Base-by-base conservation (phyloP, 176 grass and related monocot genomes). In the Aegilops bicornis region DNA sequence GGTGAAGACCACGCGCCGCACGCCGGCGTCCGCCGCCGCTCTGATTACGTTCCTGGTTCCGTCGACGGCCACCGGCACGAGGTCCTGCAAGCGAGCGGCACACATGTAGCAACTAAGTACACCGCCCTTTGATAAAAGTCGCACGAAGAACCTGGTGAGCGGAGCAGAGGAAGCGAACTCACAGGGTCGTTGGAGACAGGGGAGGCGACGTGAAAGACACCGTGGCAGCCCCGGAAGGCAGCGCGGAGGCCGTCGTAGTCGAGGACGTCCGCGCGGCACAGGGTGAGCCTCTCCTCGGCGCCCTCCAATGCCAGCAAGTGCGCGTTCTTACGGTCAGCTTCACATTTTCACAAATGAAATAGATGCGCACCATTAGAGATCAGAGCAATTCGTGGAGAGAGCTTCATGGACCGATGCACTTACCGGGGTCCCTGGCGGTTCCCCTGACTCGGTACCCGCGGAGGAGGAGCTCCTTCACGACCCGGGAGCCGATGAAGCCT, bases 201-300 rank as follows among this genome's bases (percentile, higher is more conserved):
- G 0, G 89, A 93, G 7, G 92, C 89, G 60, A 93, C 82, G 31
- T 93, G 91, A 82, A 91, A 86, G 59, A 93, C 89, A n/a, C 89
- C 91, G 3, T 64, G 50, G 78, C 92, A 93, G 9, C 92, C 92
- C 6, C 3, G 2, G 85, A 93, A 91, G 2, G 89, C 82, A 20
- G 65, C 60, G 13, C 17, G 77, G 2, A 93, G 71, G 73, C 78
- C 76, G 4, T 2, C 64, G 7, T 40, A 76, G 82, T 89, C 73
- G 0, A 93, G 30, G 1, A 93, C 43, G 13, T 93, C 89, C 54
- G 92, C 89, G 13, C 75, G 89, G 89, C 84, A 91, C 10, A 91
- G 73, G 48, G 89, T 58, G 2, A 91, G 66, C 35, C 89, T 76
- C 66, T 87, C 67, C 8, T 47, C 64, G 3, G 89, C 92, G 2